Conservation (phyloP, 768 basidiomycete species). For the Lyophyllum atratum region DNA sequence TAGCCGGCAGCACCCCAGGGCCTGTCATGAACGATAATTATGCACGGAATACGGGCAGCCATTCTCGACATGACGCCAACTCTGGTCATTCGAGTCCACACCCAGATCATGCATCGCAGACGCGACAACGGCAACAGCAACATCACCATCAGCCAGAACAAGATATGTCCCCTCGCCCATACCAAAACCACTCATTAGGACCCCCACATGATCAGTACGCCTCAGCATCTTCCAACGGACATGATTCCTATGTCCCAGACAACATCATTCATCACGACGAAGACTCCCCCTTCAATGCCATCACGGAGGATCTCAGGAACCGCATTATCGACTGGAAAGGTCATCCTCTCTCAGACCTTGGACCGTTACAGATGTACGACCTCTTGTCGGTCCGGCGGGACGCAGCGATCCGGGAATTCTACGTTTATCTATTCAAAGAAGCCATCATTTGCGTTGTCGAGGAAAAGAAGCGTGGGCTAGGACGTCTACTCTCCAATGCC, state of each 20-base stretch:
- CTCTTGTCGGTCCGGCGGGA: slow-evolving; percentile 88
- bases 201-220: slow-evolving; percentile 33
- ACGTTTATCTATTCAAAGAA: slow-evolving; percentile 95
- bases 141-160: slow-evolving; percentile 25
- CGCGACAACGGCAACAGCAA: slow-evolving; percentile 24
- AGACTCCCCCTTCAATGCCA: slow-evolving; percentile 76
- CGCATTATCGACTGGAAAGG: slow-evolving; percentile 97
- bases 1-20: slow-evolving; percentile 49
- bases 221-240: slow-evolving; percentile 31
- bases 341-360: slow-evolving; percentile 87
- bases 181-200: slow-evolving; percentile 28
- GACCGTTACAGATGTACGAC: slow-evolving; percentile 90
- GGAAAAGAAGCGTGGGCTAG: slow-evolving; percentile 85
- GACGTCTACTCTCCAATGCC: slow-evolving; percentile 70
- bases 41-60: slow-evolving; percentile 24
- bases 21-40: slow-evolving; percentile 54
- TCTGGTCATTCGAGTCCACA: slow-evolving; percentile 48
- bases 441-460: slow-evolving; percentile 98
- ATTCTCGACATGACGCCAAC: slow-evolving; percentile 25
- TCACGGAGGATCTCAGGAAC: slow-evolving; percentile 86
- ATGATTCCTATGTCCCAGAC: slow-evolving; percentile 30
- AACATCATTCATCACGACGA: slow-evolving; percentile 51
- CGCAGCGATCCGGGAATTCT: slow-evolving; percentile 88
- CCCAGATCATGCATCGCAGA: slow-evolving; percentile 30
- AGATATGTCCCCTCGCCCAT: slow-evolving; percentile 25